Base-by-base conservation (phyloP, 176 grass and related monocot species). In the Pontederia crassipes region DNA sequence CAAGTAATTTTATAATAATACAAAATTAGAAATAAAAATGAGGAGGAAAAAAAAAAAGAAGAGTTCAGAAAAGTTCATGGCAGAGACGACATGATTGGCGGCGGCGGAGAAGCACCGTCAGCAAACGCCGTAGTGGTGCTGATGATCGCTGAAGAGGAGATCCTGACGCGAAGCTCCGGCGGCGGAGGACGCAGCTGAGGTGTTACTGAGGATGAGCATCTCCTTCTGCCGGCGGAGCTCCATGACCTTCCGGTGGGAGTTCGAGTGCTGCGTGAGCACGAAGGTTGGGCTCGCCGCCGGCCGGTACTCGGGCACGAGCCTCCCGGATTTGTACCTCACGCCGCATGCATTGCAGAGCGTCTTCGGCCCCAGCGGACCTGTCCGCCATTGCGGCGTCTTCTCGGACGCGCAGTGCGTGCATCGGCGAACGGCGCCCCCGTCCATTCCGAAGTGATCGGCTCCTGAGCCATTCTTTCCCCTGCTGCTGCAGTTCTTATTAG, bases 231-330 rank as follows among this genome's bases (percentile, higher is more conserved):
- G 94, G 58, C 94, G 82, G 55, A 98, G 79, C 85, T 98, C 94
- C 68, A 98, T 67, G 46, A 98, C 94, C 88, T 98, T 98, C 79
- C 94, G 94, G 85, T 98, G 94, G 32, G 94, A 98, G 80, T 98
- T 98, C 64, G 94, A 98, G 82, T 98, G 94, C 82, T 93, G 94
- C 11, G 94, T 90, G 10, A 98, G 81, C 61, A 93, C 61, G 74
- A 98, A 98, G 10, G 94, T 93, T 12, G 94, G 94, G 82, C 85
- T 93, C 0, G 88, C 77, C 11, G 85, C 94, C 67, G 94, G 94
- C 54, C 94, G 60, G 74, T 98, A 98, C 88, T 98, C 94, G 4
- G 94, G 79, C 85, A 98, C 66, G 15, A 98, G 79, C 46, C 94
- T 70, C 0, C 94, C 94, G 6, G 94, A 98, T 68, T 93, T 93